Evolutionary conservation across 768 basidiomycete species (phyloP).

Genomic region (Roridomyces roridus): DNA sequence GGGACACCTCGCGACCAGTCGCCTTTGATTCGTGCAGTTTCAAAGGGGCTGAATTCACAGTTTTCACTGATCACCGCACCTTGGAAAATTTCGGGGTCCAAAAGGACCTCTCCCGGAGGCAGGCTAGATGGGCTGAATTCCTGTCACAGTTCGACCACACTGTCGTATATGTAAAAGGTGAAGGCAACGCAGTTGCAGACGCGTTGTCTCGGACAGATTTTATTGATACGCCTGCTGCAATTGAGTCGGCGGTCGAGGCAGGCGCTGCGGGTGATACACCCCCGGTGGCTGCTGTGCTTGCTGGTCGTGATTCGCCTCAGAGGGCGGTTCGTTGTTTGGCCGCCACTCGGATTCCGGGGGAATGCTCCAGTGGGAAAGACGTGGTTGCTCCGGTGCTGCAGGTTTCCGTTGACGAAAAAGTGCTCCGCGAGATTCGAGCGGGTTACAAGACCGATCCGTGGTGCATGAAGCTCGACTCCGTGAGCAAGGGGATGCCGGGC

Average conservation of each 20-base stretch:
- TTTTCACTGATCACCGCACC: constrained; percentile 41
- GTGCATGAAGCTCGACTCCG: constrained; percentile 9
- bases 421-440: background rate
- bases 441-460: constrained; percentile 13
- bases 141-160: constrained; percentile 35
- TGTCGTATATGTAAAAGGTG: constrained; percentile 34
- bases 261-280: background rate
- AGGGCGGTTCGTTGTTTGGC: background rate
- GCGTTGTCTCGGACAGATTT: constrained; percentile 30
- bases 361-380: background rate
- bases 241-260: background rate
- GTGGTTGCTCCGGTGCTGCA: background rate
- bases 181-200: constrained; percentile 36
- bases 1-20: constrained; percentile 36
- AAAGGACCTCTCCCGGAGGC: constrained; percentile 29
- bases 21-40: constrained; percentile 31
- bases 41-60: constrained; percentile 26
- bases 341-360: background rate
- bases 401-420: background rate
- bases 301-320: too few species aligned
- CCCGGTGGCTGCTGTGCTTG: too few species aligned
- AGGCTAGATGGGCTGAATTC: constrained; percentile 36
- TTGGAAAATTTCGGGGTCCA: constrained; percentile 36
- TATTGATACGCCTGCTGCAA: background rate
- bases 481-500: background rate